Evolutionary conservation across 2,329 filamentous ascomycete species (phyloP), one percentile per base, ranked within the genome.

Genomic region (Acarospora socialis): DNA sequence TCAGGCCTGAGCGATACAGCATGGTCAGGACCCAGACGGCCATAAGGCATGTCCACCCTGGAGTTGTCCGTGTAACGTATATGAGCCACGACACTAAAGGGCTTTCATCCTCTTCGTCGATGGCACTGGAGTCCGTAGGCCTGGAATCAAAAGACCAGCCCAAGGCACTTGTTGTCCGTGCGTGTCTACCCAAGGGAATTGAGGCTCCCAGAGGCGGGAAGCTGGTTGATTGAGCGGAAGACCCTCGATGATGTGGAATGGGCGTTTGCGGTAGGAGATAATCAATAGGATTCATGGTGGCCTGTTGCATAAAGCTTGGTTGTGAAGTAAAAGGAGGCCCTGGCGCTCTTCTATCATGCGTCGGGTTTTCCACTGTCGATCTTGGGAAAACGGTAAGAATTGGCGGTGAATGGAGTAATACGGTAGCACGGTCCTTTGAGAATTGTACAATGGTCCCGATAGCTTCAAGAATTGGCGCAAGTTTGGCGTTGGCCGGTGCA

Each of bases 361-460:
- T 55, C 5, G 60, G 68, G 25, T 69, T 67, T 22, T 68, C 55
- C 4, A 53, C 35, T 17, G 51, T 48, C 47, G 50, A 43, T 25
- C 65, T 63, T 2, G 77, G 77, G 38, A 83, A 80, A 7, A 81
- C 68, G 13, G 76, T 70, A 34, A 81, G 57, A 23, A 84, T 71
- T 0, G 73, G 67, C 2, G 77, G 77, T 1, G 78, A 77, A 37
- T 70, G 76, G 25, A 78, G 56, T 29, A 81, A 66, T 45, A 81
- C 70, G 41, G 77, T 77, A 7, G 81, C 76, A 33, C 83, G 72
- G 53, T 77, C 81, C 43, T 76, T 77, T 1, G 87, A 94, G 45
- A 81, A 73, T 38, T 75, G 70, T 30, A 93, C 70, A 28, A 94
- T 78, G 27, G 75, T 68, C 13, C 75, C 68, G 30, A 92, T 70